Percentiles rank a stretch among this genome's conserved stretches.
Conservation (phyloP, 1,284 basidiomycete species). For the Mycena sp. region DNA sequence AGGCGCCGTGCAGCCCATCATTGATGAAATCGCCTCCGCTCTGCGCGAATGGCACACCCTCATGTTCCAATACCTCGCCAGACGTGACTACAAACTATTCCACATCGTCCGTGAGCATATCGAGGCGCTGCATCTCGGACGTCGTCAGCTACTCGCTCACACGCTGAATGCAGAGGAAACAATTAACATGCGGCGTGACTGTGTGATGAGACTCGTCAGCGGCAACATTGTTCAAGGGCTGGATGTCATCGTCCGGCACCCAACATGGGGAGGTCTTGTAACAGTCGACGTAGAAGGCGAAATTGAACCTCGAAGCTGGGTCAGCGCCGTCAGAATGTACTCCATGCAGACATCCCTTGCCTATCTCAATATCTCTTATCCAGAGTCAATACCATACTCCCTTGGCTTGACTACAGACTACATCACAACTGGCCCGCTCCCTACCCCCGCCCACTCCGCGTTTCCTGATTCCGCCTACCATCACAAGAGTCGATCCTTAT, state of each 20-base stretch:
- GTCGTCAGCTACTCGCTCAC: conserved; percentile 89
- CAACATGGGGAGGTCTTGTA: conserved; percentile 89
- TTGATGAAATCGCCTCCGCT: conserved; percentile 97
- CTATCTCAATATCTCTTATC: conserved; percentile 71
- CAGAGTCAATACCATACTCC: conserved; percentile 48
- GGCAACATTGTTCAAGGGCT: conserved; percentile 94
- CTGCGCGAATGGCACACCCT: conserved; percentile 95
- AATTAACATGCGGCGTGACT: conserved; percentile 82
- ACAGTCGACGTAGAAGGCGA: conserved; percentile 86
- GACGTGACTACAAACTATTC: conserved; percentile 92
- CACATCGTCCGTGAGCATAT: conserved; percentile 90
- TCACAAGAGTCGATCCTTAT: conserved; percentile 43
- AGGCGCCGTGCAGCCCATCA: conserved; percentile 86
- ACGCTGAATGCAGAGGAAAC: conserved; percentile 92
- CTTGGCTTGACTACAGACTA: conserved; percentile 53
- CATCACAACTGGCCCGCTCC: conserved; percentile 52
- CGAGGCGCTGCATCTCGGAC: conserved; percentile 89
- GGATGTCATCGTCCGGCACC: conserved; percentile 95
- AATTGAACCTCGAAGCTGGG: conserved; percentile 79
- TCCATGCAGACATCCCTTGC: conserved; percentile 87
- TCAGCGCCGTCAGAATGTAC: conserved; percentile 90
- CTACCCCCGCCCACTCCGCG: conserved; percentile 74
- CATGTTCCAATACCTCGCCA: conserved; percentile 90
- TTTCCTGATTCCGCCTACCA: conserved; percentile 69
- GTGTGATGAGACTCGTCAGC: conserved; percentile 87